phyloP scores from a whole-genome alignment of 108 stramenopile genomes.

The Cyclotella atomus region DNA sequence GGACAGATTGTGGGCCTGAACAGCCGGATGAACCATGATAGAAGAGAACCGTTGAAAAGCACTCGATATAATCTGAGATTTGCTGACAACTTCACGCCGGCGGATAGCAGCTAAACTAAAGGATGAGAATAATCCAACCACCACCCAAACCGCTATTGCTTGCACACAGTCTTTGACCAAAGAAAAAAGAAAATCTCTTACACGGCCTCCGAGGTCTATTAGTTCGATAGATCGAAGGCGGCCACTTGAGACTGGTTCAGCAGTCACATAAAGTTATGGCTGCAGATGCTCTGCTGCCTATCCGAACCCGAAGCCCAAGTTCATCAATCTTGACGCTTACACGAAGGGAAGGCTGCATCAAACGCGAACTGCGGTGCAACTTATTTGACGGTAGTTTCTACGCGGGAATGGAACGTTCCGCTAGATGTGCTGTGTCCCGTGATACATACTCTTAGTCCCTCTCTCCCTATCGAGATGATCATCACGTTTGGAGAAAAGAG shows the following conservation, averaged over 20 bases:
- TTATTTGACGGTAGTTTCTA: too few species aligned
- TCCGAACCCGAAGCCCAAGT: background rate
- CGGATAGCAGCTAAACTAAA: background rate
- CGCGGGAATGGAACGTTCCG: too few species aligned
- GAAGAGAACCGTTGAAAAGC: too few species aligned
- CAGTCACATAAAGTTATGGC: conserved; percentile 7
- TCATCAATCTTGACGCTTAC: too few species aligned
- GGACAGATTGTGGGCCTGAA: too few species aligned
- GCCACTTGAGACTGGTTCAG: background rate
- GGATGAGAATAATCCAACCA: background rate
- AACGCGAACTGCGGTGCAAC: too few species aligned
- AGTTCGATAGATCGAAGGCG: background rate
- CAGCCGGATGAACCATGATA: too few species aligned
- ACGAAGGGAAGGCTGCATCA: too few species aligned
- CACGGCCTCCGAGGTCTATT: background rate
- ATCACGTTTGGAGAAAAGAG: too few species aligned
- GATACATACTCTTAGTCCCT: too few species aligned
- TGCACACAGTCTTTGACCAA: conserved; percentile 9
- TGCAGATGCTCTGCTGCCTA: background rate
- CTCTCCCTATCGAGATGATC: too few species aligned
- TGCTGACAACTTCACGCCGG: background rate
- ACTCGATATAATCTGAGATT: background rate
- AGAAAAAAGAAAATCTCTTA: conserved; percentile 1
- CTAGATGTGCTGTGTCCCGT: too few species aligned
- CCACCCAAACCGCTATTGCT: conserved; percentile 4